Conservation (phyloP, 2,329 filamentous ascomycete genomes). For the Beauveria rudraprayagi region DNA sequence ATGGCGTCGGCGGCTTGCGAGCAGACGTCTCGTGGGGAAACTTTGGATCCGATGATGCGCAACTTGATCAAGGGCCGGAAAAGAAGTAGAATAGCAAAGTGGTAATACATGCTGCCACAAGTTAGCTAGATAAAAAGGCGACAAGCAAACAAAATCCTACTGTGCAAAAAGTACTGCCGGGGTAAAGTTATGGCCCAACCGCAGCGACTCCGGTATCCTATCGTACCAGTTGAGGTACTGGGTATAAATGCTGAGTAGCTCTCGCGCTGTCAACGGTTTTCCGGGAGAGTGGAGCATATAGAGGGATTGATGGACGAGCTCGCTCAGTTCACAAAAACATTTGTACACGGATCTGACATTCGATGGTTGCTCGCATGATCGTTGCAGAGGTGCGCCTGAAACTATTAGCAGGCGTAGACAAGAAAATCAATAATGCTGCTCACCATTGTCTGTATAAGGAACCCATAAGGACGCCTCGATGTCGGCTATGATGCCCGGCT, state of each 20-base stretch:
- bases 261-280: conserved; percentile 53
- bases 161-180: conserved; percentile 67
- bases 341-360: conserved; percentile 62
- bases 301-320: conserved; percentile 64
- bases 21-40: conserved; percentile 59
- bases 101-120: conserved; percentile 55
- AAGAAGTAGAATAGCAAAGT: conserved; percentile 62
- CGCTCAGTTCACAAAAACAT: conserved; percentile 63
- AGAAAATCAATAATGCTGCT: conserved; percentile 16
- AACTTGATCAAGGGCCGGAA: conserved; percentile 65
- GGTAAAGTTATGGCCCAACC: conserved; percentile 60
- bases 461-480: conserved; percentile 54
- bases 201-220: conserved; percentile 54
- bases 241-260: conserved; percentile 56
- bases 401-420: conserved; percentile 3
- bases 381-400: conserved; percentile 43
- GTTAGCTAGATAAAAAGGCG: background rate
- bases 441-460: conserved; percentile 51
- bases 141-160: conserved; percentile 37
- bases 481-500: conserved; percentile 51
- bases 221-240: conserved; percentile 67
- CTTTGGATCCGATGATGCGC: conserved; percentile 52
- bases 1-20: conserved; percentile 53
- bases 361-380: conserved; percentile 52
- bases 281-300: conserved; percentile 66